Base-by-base conservation (phyloP, 2,329 filamentous ascomycete species). In the Exophiala bonariae region DNA sequence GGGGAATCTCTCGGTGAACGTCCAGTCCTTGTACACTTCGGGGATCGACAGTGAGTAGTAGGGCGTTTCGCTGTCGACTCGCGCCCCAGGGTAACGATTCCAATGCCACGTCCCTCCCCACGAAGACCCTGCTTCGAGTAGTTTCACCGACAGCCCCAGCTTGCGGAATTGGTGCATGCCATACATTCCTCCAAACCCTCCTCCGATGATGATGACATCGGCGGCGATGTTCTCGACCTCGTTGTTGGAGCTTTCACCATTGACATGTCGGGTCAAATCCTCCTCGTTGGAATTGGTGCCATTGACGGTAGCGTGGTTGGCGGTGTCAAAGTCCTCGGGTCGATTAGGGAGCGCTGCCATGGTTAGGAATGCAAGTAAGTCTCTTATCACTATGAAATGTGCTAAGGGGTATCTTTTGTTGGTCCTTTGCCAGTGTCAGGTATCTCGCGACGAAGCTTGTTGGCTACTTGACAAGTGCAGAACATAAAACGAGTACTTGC, bases 21-120 rank as follows among this genome's bases (percentile, higher is more conserved):
- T 66, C 67, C 69, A 80, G 28, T 67, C 64, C 23, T 69, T 63
- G 60, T 65, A 75, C 3, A 73, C 61, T 23, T 72, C 68, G 0
- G 76, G 76, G 59, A 71, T 74, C 1, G 71, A 76, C 44, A 76
- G 75, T 53, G 81, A 70, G 48, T 81, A 81, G 40, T 73, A 66
- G 0, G 22, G 11, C 79, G 9, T 63, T 42, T 78, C 71, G 0
- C 71, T 76, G 63, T 83, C 80, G 2, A 81, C 76, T 0, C 68
- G 63, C 1, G 76, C 72, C 0, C 78, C 78, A 1, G 76, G 79
- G 53, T 80, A 81, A 55, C 71, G 70, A 60, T 80, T 80, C 74
- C 71, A 80, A 33, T 70, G 63, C 80, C 80, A 82, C 0, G 42
- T 49, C 4, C 54, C 54, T 26, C 66, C 66, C 28, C 65, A 61